Conservation (phyloP, 805 yeast species). For the Barnettozyma vustinii region DNA sequence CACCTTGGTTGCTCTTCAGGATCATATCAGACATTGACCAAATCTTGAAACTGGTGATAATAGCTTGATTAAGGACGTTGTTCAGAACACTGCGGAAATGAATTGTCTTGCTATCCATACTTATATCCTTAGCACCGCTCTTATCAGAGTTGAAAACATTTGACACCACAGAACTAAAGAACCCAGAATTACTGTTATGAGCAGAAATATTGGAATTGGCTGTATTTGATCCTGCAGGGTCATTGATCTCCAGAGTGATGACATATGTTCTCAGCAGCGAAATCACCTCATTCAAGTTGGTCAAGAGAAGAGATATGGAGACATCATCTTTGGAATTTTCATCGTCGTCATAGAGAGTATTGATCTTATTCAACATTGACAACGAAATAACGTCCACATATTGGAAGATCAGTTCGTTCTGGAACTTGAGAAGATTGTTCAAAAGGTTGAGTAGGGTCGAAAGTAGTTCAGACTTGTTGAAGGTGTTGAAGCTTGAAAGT, state of each 20-base stretch:
- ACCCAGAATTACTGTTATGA: constrained; percentile 43
- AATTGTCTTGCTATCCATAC: not conserved
- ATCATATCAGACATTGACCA: constrained; percentile 66
- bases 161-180: constrained; percentile 54
- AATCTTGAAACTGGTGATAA: constrained; percentile 47
- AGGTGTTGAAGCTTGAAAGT: constrained; percentile 18
- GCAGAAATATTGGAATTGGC: constrained; percentile 23
- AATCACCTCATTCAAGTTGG: constrained; percentile 65
- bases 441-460: constrained; percentile 18
- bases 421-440: constrained; percentile 18
- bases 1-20: constrained; percentile 13
- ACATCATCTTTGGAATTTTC: constrained; percentile 32
- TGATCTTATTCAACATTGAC: constrained; percentile 20
- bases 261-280: constrained; percentile 32
- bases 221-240: constrained; percentile 1
- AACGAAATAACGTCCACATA: constrained; percentile 20
- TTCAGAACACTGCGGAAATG: constrained; percentile 16
- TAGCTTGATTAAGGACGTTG: constrained; percentile 57
- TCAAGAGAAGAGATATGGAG: constrained; percentile 39
- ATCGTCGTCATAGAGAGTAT: constrained; percentile 14
- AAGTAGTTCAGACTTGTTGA: constrained; percentile 19
- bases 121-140: not conserved
- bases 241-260: constrained; percentile 47
- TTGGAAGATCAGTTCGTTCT: constrained; percentile 22
- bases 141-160: constrained; percentile 77